These are phyloP conservation scores for Polychaeton citri DNA, from an alignment of 2,329 filamentous ascomycete genomes.

Conservation along the genomic window DNA sequence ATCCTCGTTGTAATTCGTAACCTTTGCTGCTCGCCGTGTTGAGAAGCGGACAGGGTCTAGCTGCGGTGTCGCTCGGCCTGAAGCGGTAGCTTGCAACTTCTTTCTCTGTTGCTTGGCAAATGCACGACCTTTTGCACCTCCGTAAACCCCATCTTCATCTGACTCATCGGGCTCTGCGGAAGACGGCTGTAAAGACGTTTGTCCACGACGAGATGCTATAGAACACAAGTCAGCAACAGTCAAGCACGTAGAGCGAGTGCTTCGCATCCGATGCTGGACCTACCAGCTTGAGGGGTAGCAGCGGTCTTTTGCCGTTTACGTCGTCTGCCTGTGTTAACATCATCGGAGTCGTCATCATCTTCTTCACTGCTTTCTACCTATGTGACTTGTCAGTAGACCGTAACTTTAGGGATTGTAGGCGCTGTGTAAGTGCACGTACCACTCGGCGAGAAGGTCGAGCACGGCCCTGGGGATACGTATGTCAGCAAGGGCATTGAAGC, in stretches of 20 bases:
- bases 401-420: conserved; percentile 2
- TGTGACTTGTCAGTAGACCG: conserved; percentile 6
- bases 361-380: conserved; percentile 48
- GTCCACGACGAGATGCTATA: not conserved
- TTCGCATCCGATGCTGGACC: conserved; percentile 14
- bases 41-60: conserved; percentile 83
- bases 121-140: conserved; percentile 55
- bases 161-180: conserved; percentile 34
- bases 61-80: conserved; percentile 46
- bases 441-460: conserved; percentile 49
- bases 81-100: conserved; percentile 48
- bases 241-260: too few species aligned
- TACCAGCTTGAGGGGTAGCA: conserved; percentile 47
- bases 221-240: not conserved
- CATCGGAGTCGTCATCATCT: conserved; percentile 57
- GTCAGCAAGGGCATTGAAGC: conserved; percentile 19
- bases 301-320: conserved; percentile 57
- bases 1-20: conserved; percentile 56
- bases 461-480: conserved; percentile 33
- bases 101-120: conserved; percentile 62
- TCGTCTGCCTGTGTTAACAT: conserved; percentile 47
- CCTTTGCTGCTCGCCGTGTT: conserved; percentile 66
- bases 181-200: not conserved
- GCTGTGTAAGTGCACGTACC: conserved; percentile 27
- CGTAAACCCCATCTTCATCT: conserved; percentile 51